A percentile compares a stretch with the other conserved stretches of the same genome.
Evolutionary conservation across 1,284 basidiomycete species (phyloP).

Genomic region (Melanopsichium pennsylvanicum): DNA sequence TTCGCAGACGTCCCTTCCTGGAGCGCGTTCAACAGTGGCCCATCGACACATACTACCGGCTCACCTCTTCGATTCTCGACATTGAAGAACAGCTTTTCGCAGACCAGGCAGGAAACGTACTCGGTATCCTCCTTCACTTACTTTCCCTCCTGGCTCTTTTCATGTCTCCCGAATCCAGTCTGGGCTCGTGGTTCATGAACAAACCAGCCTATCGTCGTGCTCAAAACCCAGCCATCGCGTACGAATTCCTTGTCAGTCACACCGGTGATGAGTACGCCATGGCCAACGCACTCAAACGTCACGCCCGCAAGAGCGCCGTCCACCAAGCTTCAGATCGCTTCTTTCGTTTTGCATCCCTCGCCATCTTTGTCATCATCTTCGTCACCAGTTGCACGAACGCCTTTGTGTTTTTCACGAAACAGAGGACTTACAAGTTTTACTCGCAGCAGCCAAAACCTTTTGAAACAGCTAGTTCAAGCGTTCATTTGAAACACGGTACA

Average conservation of each 20-base stretch:
- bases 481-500: constrained; percentile 30
- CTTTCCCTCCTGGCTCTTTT: constrained; percentile 34
- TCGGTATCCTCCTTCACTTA: constrained; percentile 32
- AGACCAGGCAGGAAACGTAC: constrained; percentile 39
- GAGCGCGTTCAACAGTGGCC: constrained; percentile 42
- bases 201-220: constrained; percentile 33
- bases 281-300: constrained; percentile 36
- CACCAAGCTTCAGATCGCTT: constrained; percentile 35
- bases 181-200: constrained; percentile 39
- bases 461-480: constrained; percentile 22
- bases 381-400: constrained; percentile 41
- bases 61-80: constrained; percentile 29
- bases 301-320: constrained; percentile 33
- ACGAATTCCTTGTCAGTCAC: constrained; percentile 39
- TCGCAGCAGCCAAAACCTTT: constrained; percentile 18
- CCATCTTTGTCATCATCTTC: constrained; percentile 25
- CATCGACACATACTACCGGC: constrained; percentile 20
- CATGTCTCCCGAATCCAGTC: constrained; percentile 38
- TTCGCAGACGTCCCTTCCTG: constrained; percentile 26
- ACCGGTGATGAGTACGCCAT: constrained; percentile 45
- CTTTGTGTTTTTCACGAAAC: constrained; percentile 42
- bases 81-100: constrained; percentile 38
- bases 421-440: constrained; percentile 47
- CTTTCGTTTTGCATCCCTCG: constrained; percentile 26
- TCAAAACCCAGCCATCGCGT: constrained; percentile 43